Conservation (phyloP, 768 basidiomycete genomes). For the Suillus subalutaceus region DNA sequence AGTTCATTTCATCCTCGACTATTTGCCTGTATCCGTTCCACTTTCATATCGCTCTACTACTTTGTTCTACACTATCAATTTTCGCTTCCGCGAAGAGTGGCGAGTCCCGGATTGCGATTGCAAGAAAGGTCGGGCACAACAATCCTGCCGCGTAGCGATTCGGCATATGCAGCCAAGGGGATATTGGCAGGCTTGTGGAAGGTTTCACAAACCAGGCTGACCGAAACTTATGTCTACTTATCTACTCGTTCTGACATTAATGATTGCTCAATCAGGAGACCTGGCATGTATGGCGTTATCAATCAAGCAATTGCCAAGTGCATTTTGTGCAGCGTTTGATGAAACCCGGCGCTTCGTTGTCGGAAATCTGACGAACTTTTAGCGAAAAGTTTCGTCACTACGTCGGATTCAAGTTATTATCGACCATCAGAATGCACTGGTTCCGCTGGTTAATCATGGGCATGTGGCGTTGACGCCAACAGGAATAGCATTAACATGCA, state of each 20-base stretch:
- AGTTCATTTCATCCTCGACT: conserved; percentile 60
- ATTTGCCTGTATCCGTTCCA: conserved; percentile 45
- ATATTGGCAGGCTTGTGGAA: conserved; percentile 8
- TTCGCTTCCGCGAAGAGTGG: conserved; percentile 38
- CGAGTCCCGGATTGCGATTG: conserved; percentile 40
- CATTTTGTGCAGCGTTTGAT: not conserved
- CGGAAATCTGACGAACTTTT: not conserved
- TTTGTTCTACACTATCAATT: conserved; percentile 47
- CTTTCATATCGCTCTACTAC: conserved; percentile 44
- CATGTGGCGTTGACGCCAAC: too few relatives aligned
- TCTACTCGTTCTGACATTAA: conserved; percentile 2
- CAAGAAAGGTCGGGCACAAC: conserved; percentile 37
- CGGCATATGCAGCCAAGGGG: not conserved
- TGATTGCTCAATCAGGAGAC: conserved; percentile 3
- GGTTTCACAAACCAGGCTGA: conserved; percentile 18
- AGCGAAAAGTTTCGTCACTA: not conserved
- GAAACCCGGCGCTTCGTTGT: not conserved
- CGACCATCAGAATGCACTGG: not conserved
- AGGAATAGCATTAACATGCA: too few relatives aligned
- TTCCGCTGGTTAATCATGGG: not conserved
- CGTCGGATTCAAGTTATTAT: conserved; percentile 6
- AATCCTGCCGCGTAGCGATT: conserved; percentile 21
- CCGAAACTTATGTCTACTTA: conserved; percentile 1
- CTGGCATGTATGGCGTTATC: not conserved
- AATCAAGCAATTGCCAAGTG: not conserved